Conservation (phyloP, 1,284 basidiomycete species). For the Cutaneotrichosporon daszewskae region DNA sequence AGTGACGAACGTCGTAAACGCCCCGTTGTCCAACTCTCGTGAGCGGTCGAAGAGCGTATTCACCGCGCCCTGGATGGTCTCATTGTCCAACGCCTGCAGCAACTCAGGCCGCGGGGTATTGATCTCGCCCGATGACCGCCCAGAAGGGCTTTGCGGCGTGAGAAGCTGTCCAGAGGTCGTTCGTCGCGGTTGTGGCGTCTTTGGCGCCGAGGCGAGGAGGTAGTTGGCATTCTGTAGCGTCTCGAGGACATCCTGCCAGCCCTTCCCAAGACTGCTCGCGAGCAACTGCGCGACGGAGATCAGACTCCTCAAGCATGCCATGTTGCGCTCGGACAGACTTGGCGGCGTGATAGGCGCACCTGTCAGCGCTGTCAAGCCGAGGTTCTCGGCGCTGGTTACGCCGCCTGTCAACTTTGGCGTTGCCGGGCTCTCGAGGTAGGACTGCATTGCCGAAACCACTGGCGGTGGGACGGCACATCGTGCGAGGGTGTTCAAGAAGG, state of each 20-base stretch:
- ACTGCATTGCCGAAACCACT: slow-evolving; percentile 75
- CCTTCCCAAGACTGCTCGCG: slow-evolving; percentile 72
- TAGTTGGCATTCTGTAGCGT: slow-evolving; percentile 88
- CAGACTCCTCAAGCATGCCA: slow-evolving; percentile 81
- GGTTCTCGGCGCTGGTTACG: slow-evolving; percentile 59
- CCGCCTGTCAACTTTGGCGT: slow-evolving; percentile 44
- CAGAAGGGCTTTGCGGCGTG: background rate
- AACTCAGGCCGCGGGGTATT: slow-evolving; percentile 20
- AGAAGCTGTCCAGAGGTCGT: background rate
- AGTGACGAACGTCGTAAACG: slow-evolving; percentile 73
- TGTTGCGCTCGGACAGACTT: slow-evolving; percentile 76
- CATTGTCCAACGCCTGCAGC: slow-evolving; percentile 63
- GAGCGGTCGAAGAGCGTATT: slow-evolving; percentile 77
- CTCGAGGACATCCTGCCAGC: slow-evolving; percentile 88
- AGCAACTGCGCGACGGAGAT: slow-evolving; percentile 73
- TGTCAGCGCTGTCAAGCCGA: slow-evolving; percentile 54
- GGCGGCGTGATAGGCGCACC: slow-evolving; percentile 54
- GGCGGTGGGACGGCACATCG: slow-evolving; percentile 82
- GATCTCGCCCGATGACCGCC: slow-evolving; percentile 11
- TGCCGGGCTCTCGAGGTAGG: slow-evolving; percentile 54
- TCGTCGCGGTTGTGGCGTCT: background rate
- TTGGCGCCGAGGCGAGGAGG: slow-evolving; percentile 57
- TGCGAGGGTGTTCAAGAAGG: slow-evolving; percentile 78
- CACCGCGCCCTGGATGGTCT: slow-evolving; percentile 64
- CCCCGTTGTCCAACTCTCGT: slow-evolving; percentile 70